Evolutionary conservation across 805 yeast genomes (phyloP), one percentile per base, ranked within the genome.

Genomic region (Wickerhamiella qilinensis): DNA sequence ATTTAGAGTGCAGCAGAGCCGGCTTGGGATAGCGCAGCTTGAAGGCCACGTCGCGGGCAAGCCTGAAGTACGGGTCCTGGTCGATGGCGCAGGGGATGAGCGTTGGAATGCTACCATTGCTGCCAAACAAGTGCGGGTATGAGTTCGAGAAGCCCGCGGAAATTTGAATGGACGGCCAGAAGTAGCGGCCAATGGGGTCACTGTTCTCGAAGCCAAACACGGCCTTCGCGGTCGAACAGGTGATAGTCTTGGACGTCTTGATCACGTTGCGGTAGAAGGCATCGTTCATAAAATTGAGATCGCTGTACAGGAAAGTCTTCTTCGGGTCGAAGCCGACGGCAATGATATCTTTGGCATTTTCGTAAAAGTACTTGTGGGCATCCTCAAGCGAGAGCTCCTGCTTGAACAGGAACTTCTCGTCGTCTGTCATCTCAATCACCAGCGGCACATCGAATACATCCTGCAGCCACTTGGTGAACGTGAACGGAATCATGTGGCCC

Each of bases 51-150:
- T 91, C 98, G 63, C 98, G 73, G 61, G 94, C 83, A 18, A 91
- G 93, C 62, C 98, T 73, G 67, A 91, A 91, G 61, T 91, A 91
- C 22, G 98, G 97, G 60, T 91, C 98, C 67, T 88, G 98, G 58
- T 91, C 98, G 57, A 91, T 91, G 35, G 98, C 98, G 69, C 98
- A 91, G 30, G 98, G 98, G 59, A 91, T 91, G 59, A 91, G 67
- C 61, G 94, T 84, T 45, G 95, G 97, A 0, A 96, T 84, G 64
- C 86, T 91, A 36, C 76, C 66, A 34, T 93, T 83, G 52, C 77
- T 62, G 5, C 83, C 95, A 50, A 91, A 71, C 19, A 91, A 80
- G 46, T 78, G 94, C 2, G 97, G 98, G 71, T 83, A 91, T 12
- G 96, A 82, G 36, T 88, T 81, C 42, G 95, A 93, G 66, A 91